A percentile compares a stretch with the other conserved stretches of the same genome.
Conservation (phyloP, 352 stramenopile species). For the Pythium volutum region DNA sequence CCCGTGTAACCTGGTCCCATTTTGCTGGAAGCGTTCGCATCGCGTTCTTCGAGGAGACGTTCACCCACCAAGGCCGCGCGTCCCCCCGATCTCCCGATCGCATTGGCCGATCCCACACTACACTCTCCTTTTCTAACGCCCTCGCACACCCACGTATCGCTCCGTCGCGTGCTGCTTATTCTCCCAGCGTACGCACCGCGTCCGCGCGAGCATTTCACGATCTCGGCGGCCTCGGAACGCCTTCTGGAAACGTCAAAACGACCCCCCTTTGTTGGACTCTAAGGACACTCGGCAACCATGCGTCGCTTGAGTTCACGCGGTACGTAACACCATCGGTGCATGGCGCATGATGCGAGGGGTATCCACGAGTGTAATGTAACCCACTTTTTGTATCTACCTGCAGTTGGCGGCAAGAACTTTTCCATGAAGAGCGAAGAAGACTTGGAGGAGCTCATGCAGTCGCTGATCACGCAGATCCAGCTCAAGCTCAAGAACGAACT, state of each 20-base stretch:
- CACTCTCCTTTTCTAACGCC: not conserved
- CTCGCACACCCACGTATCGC: not conserved
- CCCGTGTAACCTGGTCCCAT: not conserved
- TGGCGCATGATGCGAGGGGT: not conserved
- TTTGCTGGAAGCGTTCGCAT: slow-evolving; percentile 1
- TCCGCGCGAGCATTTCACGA: slow-evolving; percentile 8
- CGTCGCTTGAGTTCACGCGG: slow-evolving; percentile 25
- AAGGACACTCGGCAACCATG: slow-evolving; percentile 3
- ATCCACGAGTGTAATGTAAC: not conserved
- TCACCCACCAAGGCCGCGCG: not conserved
- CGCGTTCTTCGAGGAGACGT: slow-evolving; percentile 11
- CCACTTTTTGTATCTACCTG: not conserved
- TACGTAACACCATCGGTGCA: not conserved
- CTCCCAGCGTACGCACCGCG: not conserved
- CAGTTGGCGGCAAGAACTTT: slow-evolving; percentile 54
- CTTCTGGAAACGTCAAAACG: not conserved
- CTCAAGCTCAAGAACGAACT: slow-evolving; percentile 85
- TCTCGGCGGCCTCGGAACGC: slow-evolving; percentile 6
- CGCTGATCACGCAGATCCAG: slow-evolving; percentile 81
- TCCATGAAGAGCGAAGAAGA: slow-evolving; percentile 81
- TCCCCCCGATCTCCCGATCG: slow-evolving; percentile 1
- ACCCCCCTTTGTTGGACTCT: not conserved
- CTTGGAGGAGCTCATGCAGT: slow-evolving; percentile 83
- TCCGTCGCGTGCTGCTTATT: slow-evolving; percentile 4
- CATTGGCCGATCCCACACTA: slow-evolving; percentile 6